Evolutionary conservation across 2,329 filamentous ascomycete genomes (phyloP).

Genomic region (Xylaria sp.): DNA sequence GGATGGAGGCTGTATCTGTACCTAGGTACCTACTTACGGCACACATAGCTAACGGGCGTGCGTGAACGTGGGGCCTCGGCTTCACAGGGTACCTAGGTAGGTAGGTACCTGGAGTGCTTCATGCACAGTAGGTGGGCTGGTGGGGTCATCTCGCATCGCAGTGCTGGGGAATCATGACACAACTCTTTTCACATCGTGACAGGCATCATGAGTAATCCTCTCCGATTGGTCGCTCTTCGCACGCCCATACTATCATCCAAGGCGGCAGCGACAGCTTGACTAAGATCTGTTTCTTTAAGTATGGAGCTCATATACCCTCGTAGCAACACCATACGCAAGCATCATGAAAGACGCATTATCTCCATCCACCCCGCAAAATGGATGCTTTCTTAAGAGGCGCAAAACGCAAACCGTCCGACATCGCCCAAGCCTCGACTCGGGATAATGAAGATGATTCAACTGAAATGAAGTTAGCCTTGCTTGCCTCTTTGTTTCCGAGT

Average conservation of each 20-base stretch:
- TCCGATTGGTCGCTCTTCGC: slow-evolving; percentile 19
- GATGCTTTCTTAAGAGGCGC: slow-evolving; percentile 61
- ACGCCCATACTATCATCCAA: not conserved
- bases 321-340: not conserved
- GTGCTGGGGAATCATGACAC: not conserved
- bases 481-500: slow-evolving; percentile 76
- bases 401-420: slow-evolving; percentile 54
- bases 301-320: not conserved
- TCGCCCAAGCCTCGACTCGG: slow-evolving; percentile 19
- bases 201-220: too few species aligned
- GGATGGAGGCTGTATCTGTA: slow-evolving; percentile 1
- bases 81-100: slow-evolving; percentile 9
- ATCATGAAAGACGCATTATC: slow-evolving; percentile 8
- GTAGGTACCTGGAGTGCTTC: not conserved
- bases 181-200: too few species aligned
- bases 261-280: not conserved
- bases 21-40: too few species aligned
- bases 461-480: slow-evolving; percentile 83
- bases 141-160: not conserved
- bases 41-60: not conserved
- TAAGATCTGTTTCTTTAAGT: slow-evolving; percentile 1
- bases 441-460: slow-evolving; percentile 69
- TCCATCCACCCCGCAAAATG: slow-evolving; percentile 48
- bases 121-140: not conserved
- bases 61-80: slow-evolving; percentile 36